Evolutionary conservation across 106 monocot genomes (phyloP).

Genomic region (Acorus calamus): DNA sequence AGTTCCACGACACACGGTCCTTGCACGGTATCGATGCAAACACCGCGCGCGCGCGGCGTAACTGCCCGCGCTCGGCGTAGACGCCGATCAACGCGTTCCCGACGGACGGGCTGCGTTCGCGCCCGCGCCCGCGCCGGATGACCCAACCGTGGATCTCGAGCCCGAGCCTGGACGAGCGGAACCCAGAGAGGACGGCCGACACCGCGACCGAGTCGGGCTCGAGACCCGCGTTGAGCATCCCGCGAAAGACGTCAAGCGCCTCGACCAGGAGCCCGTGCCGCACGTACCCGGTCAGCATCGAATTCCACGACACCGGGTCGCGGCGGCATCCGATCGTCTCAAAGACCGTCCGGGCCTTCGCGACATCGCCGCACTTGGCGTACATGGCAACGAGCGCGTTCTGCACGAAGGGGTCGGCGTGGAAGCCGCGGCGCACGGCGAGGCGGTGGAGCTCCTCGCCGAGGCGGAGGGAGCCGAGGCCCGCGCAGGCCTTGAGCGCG

Average conservation of each 20-base stretch:
- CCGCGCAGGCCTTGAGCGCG: conserved; percentile 70
- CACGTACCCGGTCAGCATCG: conserved; percentile 53
- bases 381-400: conserved; percentile 77
- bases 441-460: conserved; percentile 56
- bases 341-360: conserved; percentile 32
- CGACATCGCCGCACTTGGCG: conserved; percentile 82
- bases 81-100: conserved; percentile 56
- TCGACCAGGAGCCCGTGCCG: conserved; percentile 42
- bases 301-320: conserved; percentile 53
- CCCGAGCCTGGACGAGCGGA: conserved; percentile 13
- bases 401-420: conserved; percentile 35
- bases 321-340: conserved; percentile 20
- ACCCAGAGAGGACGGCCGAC: conserved; percentile 38
- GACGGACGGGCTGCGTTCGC: conserved; percentile 33
- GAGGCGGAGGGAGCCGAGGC: conserved; percentile 32
- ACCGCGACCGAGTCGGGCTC: conserved; percentile 43
- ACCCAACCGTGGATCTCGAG: conserved; percentile 60
- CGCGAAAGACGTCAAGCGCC: conserved; percentile 23
- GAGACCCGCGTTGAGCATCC: conserved; percentile 27
- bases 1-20: conserved; percentile 78
- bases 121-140: conserved; percentile 29
- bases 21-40: conserved; percentile 53
- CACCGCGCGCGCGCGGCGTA: conserved; percentile 14
- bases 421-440: conserved; percentile 45
- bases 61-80: conserved; percentile 23